Base-by-base conservation (phyloP, 2,329 filamentous ascomycete genomes). In the Fusarium equiseti region DNA sequence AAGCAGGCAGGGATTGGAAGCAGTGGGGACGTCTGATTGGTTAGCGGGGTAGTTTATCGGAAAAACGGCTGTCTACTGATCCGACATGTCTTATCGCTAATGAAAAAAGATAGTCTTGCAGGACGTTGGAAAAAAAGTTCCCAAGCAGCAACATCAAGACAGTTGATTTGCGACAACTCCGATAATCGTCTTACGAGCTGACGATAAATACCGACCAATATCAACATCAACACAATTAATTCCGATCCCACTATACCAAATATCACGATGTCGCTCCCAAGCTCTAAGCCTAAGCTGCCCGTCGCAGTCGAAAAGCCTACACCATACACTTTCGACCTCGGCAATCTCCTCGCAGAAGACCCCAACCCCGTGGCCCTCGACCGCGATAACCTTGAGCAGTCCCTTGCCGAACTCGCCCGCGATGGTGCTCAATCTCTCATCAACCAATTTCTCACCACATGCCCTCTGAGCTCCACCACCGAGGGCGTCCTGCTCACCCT, bases 381-480 rank as follows among this genome's bases (percentile, higher is more conserved):
- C 74, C 81, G 81, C 56, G 70, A 80, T 31, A 77, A 84, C 40
- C 82, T 90, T 69, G 93, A 97, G 81, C 83, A 85, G 29, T 87
- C 88, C 62, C 90, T 98, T 66, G 86, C 91, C 68, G 83, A 88
- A 43, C 89, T 90, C 24, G 94, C 96, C 59, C 93, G 95, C 77
- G 94, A 97, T 81, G 94, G 93, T 81, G 93, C 95, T 15, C 96
- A 99, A 83, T 90, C 89, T 31, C 90, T 99, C 63, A 90, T 99
- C 81, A 97, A 97, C 86, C 95, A 98, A 82, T 91, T 99, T 66
- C 90, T 99, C 42, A 94, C 91, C 18, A 95, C 94, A 48, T 96
- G 94, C 83, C 88, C 93, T 27, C 91, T 98, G 75, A 88, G 86
- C 64, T 91, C 91, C 48, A 91, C 89, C 48, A 76, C 83, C 2